phyloP scores from a whole-genome alignment of 1,139 yeast genomes.

The Hansenula lynferdii region DNA sequence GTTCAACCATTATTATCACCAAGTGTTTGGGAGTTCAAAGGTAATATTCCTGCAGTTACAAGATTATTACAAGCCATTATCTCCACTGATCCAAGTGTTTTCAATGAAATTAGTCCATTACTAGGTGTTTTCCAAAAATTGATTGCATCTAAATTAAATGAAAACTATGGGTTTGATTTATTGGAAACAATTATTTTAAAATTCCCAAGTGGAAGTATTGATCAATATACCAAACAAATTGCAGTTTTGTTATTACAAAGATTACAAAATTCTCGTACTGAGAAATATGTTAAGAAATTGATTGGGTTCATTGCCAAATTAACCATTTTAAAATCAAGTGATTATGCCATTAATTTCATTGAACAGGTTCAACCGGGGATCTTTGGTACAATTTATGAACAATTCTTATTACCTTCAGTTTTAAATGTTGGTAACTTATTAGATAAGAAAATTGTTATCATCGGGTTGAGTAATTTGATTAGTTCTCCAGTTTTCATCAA shows the following conservation, averaged over 20 bases:
- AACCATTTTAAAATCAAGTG: slow-evolving; percentile 35
- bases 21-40: slow-evolving; percentile 85
- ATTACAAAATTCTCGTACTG: slow-evolving; percentile 77
- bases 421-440: slow-evolving; percentile 58
- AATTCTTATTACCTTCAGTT: slow-evolving; percentile 66
- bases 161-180: slow-evolving; percentile 77
- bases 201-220: slow-evolving; percentile 46
- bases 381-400: slow-evolving; percentile 58
- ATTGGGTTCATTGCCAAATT: slow-evolving; percentile 56
- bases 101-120: slow-evolving; percentile 62
- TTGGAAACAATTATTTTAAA: slow-evolving; percentile 62
- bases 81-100: slow-evolving; percentile 51
- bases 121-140: slow-evolving; percentile 96
- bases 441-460: slow-evolving; percentile 70
- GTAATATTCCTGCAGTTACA: slow-evolving; percentile 91
- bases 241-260: slow-evolving; percentile 75
- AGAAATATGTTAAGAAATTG: slow-evolving; percentile 70
- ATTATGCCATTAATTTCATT: slow-evolving; percentile 33
- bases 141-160: slow-evolving; percentile 79
- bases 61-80: slow-evolving; percentile 73
- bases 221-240: slow-evolving; percentile 63
- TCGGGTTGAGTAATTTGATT: slow-evolving; percentile 65
- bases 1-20: slow-evolving; percentile 85
- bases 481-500: slow-evolving; percentile 26
- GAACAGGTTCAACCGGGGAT: slow-evolving; percentile 34